Percentiles rank a stretch among this genome's conserved stretches.
Evolutionary conservation across 257 asterid genomes (phyloP).

Genomic region (Apocynum venetum): DNA sequence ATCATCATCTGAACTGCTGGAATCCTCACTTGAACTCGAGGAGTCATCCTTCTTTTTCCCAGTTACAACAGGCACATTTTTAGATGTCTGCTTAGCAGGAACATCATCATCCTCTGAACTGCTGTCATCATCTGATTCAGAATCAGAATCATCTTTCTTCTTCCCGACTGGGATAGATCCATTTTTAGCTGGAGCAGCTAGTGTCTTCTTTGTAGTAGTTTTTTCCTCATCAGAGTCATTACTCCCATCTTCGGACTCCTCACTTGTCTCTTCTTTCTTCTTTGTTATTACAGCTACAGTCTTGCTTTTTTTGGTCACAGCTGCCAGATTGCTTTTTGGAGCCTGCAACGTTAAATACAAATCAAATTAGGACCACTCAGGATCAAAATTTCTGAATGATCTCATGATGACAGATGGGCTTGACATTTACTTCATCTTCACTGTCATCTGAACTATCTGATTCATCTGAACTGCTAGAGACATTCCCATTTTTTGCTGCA

Average conservation of each 20-base stretch:
- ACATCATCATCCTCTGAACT: constrained; percentile 32
- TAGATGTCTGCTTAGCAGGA: constrained; percentile 29
- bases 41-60: constrained; percentile 14
- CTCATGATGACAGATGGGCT: neutral
- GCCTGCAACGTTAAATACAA: constrained; percentile 5
- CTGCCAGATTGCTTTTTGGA: constrained; percentile 9
- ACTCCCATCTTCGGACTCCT: constrained; percentile 18
- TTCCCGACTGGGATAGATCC: constrained; percentile 6
- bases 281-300: neutral
- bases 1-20: constrained; percentile 38
- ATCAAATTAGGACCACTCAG: neutral
- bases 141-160: constrained; percentile 34
- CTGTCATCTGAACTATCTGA: constrained; percentile 22
- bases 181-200: constrained; percentile 14
- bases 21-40: constrained; percentile 1
- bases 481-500: constrained; percentile 16
- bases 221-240: constrained; percentile 25
- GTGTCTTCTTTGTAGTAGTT: constrained; percentile 17
- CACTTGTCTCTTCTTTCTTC: constrained; percentile 19
- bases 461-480: constrained; percentile 17
- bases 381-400: neutral
- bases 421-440: constrained; percentile 13
- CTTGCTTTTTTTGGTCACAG: constrained; percentile 16
- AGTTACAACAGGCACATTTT: constrained; percentile 23
- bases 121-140: constrained; percentile 25